phyloP scores from a whole-genome alignment of 2,329 filamentous ascomycete genomes.

The Zalaria sp. region DNA sequence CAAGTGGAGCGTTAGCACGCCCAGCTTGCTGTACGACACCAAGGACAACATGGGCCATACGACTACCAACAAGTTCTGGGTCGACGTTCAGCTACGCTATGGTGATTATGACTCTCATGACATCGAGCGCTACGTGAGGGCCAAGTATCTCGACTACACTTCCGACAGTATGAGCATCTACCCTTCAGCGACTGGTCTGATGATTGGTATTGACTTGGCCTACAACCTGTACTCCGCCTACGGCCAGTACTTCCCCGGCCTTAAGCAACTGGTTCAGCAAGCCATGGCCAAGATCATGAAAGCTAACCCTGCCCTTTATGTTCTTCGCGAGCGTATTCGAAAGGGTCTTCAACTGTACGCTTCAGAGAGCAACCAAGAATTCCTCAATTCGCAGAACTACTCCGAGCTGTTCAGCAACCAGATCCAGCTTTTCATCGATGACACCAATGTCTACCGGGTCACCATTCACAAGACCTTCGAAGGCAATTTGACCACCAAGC shows the following conservation, averaged over 20 bases:
- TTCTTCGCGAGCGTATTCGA: constrained; percentile 90
- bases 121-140: constrained; percentile 92
- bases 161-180: constrained; percentile 99
- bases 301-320: constrained; percentile 91
- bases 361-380: constrained; percentile 97
- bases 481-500: constrained; percentile 96
- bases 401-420: constrained; percentile 98
- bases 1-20: constrained; percentile 96
- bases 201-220: constrained; percentile 94
- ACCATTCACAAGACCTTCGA: constrained; percentile 99
- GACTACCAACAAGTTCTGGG: constrained; percentile 98
- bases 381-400: constrained; percentile 98
- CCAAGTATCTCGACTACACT: constrained; percentile 97
- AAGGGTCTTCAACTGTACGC: constrained; percentile 97
- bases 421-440: constrained; percentile 96
- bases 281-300: constrained; percentile 99
- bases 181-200: constrained; percentile 86
- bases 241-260: constrained; percentile 93
- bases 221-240: constrained; percentile 98
- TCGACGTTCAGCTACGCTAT: constrained; percentile 92
- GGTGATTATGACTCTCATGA: constrained; percentile 98
- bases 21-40: constrained; percentile 86
- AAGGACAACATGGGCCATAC: constrained; percentile 90
- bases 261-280: constrained; percentile 91
- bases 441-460: constrained; percentile 98